Evolutionary conservation across 208 protist species (phyloP), one percentile per base, ranked within the genome.

Genomic region (Leishmania lainsoni): DNA sequence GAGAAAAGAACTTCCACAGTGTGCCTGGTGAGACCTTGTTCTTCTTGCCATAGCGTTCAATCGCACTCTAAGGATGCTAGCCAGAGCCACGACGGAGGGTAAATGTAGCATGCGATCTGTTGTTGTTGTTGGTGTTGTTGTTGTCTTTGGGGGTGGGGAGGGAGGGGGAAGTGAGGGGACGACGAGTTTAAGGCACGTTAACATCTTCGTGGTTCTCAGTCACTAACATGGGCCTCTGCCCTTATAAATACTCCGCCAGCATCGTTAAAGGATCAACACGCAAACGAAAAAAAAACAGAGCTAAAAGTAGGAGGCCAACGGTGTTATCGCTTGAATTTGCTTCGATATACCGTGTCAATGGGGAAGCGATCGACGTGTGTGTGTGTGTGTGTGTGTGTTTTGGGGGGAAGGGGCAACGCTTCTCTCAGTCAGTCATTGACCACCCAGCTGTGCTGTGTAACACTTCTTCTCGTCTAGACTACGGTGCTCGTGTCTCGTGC

Each of bases 181-280:
- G 42, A 73, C 22, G 6, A 73, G 42, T 51, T 73, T 73, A 73
- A 73, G 69, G 51, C n/a, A 35, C 45, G 22, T 29, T 39, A 82
- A 56, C 32, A 76, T 54, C 16, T 45, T 82, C 48, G 73, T 42
- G 12, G 76, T 77, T 78, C 39, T 74, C 29, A 39, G 63, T 83
- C 32, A n/a, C n/a, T 58, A 81, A 70, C 70, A n/a, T 42, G 29
- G 39, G 32, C 48, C 26, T 45, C 0, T 76, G 14, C 68, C 22
- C 17, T 45, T 45, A 45, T 76, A 76, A 63, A 32, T 29, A 61
- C 45, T n/a, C 14, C 51, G 45, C 52, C 61, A 76, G 61, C 29
- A 16, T 61, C 14, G 14, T 42, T 45, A 76, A 76, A 4, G 32
- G 17, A 75, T 59, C 16, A 61, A 12, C n/a, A 75, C n/a, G 48